Base-by-base conservation (phyloP, 2,329 filamentous ascomycete species). In the Ceratocystis colombiana region DNA sequence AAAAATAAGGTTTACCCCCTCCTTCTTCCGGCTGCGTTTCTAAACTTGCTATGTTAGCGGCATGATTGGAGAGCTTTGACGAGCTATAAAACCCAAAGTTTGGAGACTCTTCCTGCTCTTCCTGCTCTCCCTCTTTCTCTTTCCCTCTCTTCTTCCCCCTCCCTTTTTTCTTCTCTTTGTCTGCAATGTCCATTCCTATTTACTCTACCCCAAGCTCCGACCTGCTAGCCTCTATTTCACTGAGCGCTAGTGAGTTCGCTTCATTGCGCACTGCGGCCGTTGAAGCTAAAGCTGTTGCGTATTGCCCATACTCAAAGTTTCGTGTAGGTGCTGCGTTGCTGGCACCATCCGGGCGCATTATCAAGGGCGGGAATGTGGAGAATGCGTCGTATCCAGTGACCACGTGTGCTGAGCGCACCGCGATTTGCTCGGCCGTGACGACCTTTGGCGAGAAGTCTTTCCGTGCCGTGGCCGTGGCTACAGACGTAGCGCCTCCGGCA, bases 391-490 rank as follows among this genome's bases (percentile, higher is more conserved):
- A 96, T 74, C 93, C 94, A 0, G 92, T 96, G 5, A 90, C 90
- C n/a, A 95, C 89, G 2, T 97, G 94, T 75, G 94, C 94, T 15
- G 94, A 99, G 81, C 82, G 93, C 67, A 89, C 93, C n/a, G 91
- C 90, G 1, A 81, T 97, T 70, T 88, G 84, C 6, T 90, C 86
- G 48, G 93, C 93, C 25, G 83, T 96, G 4, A 82, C 84, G 5
- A 77, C 77, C 64, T 67, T 67, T 63, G 82, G 83, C 2, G 76
- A 82, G 70, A 76, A 75, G 44, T 72, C 71, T 37, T 90, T 95
- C 77, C 86, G 84, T 72, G 93, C 92, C 22, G 76, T 99, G 25
- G 93, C 89, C 17, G 91, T 99, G 3, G 83, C 89, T 5, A 95
- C 92, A 5, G 89, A 96, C 73, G 87, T 89, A 53, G 77, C 76